Base-by-base conservation (phyloP, 1,139 yeast genomes). In the Zhuliangozyma blackwelliae region DNA sequence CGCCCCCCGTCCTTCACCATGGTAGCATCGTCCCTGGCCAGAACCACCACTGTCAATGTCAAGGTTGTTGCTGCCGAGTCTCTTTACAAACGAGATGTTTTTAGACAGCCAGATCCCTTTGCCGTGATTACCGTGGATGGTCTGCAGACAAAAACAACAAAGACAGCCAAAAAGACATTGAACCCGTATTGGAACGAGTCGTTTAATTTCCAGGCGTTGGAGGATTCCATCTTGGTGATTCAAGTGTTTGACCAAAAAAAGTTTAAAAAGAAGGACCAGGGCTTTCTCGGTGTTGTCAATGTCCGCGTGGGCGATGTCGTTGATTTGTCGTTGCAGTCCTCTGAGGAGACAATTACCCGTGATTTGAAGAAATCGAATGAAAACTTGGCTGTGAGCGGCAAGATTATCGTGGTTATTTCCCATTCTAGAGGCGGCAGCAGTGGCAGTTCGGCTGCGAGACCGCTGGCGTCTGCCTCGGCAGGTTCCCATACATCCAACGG, bases 171-270 rank as follows among this genome's bases (percentile, higher is more conserved):
- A 56, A 89, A 88, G 63, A 92, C 98, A 2, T 70, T 92, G 51
- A 89, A 92, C 53, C 99, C 99, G 12, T 92, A 90, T 59, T 92
- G 99, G 99, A 89, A 92, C 61, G 97, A 92, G 63, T 71, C 86
- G 5, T 94, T 92, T 57, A 78, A 78, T 76, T 65, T 67, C 57
- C 80, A 78, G 48, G 94, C 92, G 23, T 75, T 74, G 47, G 96
- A 89, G 52, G 85, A 86, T 50, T 84, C 95, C 13, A 87, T 90
- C 32, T 70, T 92, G 40, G 96, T 94, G 7, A 81, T 92, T 45
- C 98, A 92, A 61, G 94, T 92, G 11, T 92, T 94, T 63, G 98
- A 92, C 60, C 97, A 90, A 61, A 90, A 89, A 59, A 92, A 92
- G 63, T 92, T 92, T 68, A 92, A 92, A 60, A 89, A 89, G 81